Evolutionary conservation across 2,329 filamentous ascomycete genomes (phyloP).

Genomic region (Aulographum hederae): DNA sequence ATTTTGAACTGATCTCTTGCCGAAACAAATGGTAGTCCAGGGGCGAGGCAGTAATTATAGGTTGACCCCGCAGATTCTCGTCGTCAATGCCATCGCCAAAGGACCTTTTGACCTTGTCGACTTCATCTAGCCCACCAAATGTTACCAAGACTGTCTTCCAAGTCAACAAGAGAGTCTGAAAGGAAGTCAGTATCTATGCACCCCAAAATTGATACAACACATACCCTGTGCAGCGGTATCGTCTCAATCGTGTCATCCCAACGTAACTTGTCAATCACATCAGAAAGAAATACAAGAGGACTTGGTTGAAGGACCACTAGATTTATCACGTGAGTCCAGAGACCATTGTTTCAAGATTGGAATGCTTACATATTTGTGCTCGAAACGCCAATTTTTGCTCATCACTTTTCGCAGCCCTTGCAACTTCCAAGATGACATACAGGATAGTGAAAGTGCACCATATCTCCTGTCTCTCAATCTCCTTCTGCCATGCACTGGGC

Average conservation of each 20-base stretch:
- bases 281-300: conserved; percentile 54
- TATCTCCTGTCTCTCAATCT: conserved; percentile 22
- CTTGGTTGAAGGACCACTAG: conserved; percentile 37
- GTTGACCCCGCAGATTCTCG: conserved; percentile 42
- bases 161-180: conserved; percentile 47
- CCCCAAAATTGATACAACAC: too few relatives aligned
- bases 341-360: conserved; percentile 7
- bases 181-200: too few relatives aligned
- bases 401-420: conserved; percentile 16
- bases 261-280: conserved; percentile 33
- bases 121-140: conserved; percentile 61
- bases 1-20: conserved; percentile 94
- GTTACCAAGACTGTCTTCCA: conserved; percentile 84
- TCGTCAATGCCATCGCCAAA: conserved; percentile 42
- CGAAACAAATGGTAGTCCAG: conserved; percentile 92
- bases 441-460: conserved; percentile 31
- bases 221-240: too few relatives aligned
- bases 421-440: conserved; percentile 30
- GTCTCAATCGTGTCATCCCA: conserved; percentile 30
- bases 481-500: conserved; percentile 14
- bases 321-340: neutral
- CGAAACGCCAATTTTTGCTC: too few relatives aligned
- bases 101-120: conserved; percentile 55
- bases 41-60: conserved; percentile 80
- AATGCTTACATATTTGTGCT: too few relatives aligned